phyloP scores from a whole-genome alignment of 2,329 filamentous ascomycete genomes.

The Fusarium napiforme region DNA sequence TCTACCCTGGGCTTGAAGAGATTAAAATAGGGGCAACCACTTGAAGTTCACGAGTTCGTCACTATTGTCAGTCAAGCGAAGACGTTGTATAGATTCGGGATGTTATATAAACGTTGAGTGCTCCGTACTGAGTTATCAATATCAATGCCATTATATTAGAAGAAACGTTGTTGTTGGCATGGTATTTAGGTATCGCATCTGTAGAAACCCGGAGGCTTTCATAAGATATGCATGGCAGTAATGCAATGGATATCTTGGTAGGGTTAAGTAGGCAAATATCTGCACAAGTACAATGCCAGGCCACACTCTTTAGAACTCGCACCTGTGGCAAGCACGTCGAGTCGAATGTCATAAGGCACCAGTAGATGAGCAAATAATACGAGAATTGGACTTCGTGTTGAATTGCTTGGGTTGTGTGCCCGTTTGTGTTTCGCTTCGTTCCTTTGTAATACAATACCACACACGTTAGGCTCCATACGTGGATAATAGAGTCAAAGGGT shows the following conservation, averaged over 20 bases:
- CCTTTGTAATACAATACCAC: conserved; percentile 15
- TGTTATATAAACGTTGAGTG: neutral
- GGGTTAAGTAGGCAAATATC: neutral
- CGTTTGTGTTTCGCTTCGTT: conserved; percentile 4
- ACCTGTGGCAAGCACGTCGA: neutral
- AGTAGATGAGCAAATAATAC: neutral
- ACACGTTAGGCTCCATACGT: neutral
- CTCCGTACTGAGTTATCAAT: neutral
- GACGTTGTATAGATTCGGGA: conserved; percentile 15
- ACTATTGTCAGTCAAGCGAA: conserved; percentile 6
- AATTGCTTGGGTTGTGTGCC: conserved; percentile 6
- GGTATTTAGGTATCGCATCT: neutral
- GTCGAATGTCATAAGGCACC: neutral
- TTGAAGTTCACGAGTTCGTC: conserved; percentile 16
- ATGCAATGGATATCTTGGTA: conserved; percentile 21
- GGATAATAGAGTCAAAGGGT: neutral
- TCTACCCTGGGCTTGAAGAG: conserved; percentile 21
- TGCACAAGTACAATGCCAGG: neutral
- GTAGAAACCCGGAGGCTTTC: neutral
- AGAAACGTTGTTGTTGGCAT: neutral
- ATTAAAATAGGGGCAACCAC: conserved; percentile 37
- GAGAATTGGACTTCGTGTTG: conserved; percentile 16
- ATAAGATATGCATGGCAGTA: conserved; percentile 11
- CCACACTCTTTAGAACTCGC: neutral
- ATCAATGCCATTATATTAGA: neutral